phyloP scores from a whole-genome alignment of 176 grass and related monocot species.

The Oryza rufipogon region DNA sequence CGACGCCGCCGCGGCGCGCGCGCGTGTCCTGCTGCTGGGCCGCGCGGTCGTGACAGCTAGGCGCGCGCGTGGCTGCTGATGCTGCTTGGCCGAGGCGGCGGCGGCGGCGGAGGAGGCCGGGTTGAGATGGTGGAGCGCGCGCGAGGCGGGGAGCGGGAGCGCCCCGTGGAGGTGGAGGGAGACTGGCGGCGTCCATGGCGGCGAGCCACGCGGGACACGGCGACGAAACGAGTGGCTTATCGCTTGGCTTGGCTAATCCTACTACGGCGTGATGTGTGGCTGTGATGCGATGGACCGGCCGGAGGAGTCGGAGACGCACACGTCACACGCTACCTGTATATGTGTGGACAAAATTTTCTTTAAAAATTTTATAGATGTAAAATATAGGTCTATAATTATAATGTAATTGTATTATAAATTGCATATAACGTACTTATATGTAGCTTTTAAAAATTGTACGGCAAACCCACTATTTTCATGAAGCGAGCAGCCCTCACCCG shows the following conservation, averaged over 20 bases:
- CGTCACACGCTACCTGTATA: not conserved
- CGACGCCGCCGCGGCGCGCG: too few relatives aligned
- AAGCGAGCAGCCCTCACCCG: too few relatives aligned
- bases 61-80: not conserved
- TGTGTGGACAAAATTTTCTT: too few relatives aligned
- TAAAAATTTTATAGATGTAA: too few relatives aligned
- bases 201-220: not conserved
- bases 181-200: slow-evolving; percentile 50
- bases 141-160: slow-evolving; percentile 16
- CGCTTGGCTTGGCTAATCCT: not conserved
- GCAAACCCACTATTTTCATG: too few relatives aligned
- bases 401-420: too few relatives aligned
- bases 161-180: slow-evolving; percentile 22
- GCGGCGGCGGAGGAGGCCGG: slow-evolving; percentile 9
- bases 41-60: not conserved
- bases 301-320: not conserved
- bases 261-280: not conserved
- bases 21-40: not conserved
- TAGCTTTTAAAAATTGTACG: too few relatives aligned
- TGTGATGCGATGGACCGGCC: not conserved
- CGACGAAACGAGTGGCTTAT: not conserved
- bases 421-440: too few relatives aligned
- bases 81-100: slow-evolving; percentile 1
- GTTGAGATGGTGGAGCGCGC: not conserved
- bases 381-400: too few relatives aligned